Conservation (phyloP, 2,329 filamentous ascomycete species). For the Pseudogymnoascus sp. region DNA sequence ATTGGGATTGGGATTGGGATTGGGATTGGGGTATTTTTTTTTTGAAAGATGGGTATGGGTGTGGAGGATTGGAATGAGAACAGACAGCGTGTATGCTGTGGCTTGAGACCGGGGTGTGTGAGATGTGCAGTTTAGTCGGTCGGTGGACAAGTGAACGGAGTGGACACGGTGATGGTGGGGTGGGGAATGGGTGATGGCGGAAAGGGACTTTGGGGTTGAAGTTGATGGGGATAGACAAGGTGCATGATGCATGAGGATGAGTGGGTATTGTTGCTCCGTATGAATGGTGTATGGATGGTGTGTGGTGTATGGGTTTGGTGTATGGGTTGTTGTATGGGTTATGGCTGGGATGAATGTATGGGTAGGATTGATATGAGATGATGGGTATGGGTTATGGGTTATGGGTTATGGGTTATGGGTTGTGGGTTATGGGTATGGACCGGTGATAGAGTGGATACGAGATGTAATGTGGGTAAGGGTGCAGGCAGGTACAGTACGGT, state of each 20-base stretch:
- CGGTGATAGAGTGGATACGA: not conserved
- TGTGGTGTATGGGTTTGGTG: not conserved
- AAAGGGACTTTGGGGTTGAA: constrained; percentile 7
- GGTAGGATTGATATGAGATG: not conserved
- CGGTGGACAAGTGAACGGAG: not conserved
- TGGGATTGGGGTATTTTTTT: too few species aligned
- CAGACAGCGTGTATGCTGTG: not conserved
- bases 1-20: not conserved
- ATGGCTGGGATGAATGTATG: not conserved
- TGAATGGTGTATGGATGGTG: not conserved
- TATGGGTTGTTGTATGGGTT: not conserved
- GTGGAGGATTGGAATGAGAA: not conserved
- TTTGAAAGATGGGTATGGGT: not conserved
- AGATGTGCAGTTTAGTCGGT: too few species aligned
- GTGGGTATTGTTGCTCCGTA: not conserved
- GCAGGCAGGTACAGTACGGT: not conserved
- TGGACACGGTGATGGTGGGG: not conserved
- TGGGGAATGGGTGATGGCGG: not conserved
- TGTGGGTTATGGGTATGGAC: not conserved
- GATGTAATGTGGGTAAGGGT: not conserved
- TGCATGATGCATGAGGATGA: constrained; percentile 4
- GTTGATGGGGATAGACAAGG: constrained; percentile 7
- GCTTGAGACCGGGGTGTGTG: not conserved
- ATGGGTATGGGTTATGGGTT: not conserved
- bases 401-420: not conserved